These are phyloP conservation scores for Omphalotus guepiniiformis DNA, from an alignment of 768 basidiomycete genomes.

Conservation along the genomic window DNA sequence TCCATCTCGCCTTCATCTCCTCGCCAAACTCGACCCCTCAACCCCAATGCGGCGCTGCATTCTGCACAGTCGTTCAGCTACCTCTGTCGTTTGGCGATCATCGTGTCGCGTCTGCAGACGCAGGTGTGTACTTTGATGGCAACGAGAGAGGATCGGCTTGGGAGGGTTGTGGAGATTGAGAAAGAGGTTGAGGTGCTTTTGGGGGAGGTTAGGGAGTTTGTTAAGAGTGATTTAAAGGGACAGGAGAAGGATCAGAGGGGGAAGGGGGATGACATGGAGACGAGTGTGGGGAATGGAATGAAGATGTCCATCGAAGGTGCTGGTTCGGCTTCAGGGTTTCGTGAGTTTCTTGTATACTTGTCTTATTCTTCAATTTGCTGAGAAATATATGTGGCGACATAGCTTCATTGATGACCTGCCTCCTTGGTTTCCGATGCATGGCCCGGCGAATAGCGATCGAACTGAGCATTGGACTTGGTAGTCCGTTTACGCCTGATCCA, in stretches of 20 bases:
- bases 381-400: neutral
- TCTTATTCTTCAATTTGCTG: too few relatives aligned
- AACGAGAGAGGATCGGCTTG: conserved; percentile 13
- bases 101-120: conserved; percentile 15
- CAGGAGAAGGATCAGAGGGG: too few relatives aligned
- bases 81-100: conserved; percentile 16
- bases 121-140: conserved; percentile 17
- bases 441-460: conserved; percentile 18
- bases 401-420: conserved; percentile 17
- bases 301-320: conserved; percentile 9
- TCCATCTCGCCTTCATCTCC: too few relatives aligned
- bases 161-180: conserved; percentile 16
- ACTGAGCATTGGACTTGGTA: conserved; percentile 18
- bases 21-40: too few relatives aligned
- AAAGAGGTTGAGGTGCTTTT: conserved; percentile 15
- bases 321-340: conserved; percentile 12
- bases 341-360: conserved; percentile 2
- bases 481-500: conserved; percentile 20
- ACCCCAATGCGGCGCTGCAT: conserved; percentile 2
- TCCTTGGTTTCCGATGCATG: conserved; percentile 20
- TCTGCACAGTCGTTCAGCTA: conserved; percentile 13
- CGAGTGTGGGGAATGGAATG: too few relatives aligned
- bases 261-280: too few relatives aligned
- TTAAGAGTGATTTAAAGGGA: too few relatives aligned
- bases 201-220: conserved; percentile 10